Evolutionary conservation across 2,329 filamentous ascomycete species (phyloP), one percentile per base, ranked within the genome.

Genomic region (Alternaria ventricosa): DNA sequence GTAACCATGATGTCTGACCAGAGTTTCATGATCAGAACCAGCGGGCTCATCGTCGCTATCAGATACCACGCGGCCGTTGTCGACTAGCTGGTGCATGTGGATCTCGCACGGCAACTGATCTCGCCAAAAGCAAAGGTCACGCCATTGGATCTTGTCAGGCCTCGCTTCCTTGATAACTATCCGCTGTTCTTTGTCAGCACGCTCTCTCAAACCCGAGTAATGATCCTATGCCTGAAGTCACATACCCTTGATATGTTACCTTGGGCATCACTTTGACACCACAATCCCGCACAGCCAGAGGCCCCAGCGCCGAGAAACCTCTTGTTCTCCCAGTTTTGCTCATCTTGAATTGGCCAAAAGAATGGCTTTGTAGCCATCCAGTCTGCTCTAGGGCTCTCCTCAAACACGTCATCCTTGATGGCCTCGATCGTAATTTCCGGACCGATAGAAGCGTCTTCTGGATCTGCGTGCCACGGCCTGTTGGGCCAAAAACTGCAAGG

Each of bases 11-110:
- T 56, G 44, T 10, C 47, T 22, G 9, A 68, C 43, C 8, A 70
- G 23, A 25, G 51, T 66, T 9, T 45, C 28, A 20, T 55, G 10
- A n/a, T 36, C 33, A 36, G 33, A 36, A 36, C 20, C 10, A 11
- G 53, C 28, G 13, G 33, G 33, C 33, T 36, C 33, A 36, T 36
- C 33, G 4, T n/a, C 33, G 33, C 15, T 36, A 36, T 36, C 33
- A 10, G 33, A 36, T n/a, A 36, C 53, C 28, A 5, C 15, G 13
- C n/a, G 41, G 15, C 20, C 28, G 9, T 23, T 10, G 22, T 67
- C 65, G 11, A 70, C 22, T 5, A 65, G 28, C 22, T 59, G 45
- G 43, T 70, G 68, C 25, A 65, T 63, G 18, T 28, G 12, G 13
- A 69, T 64, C 44, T 68, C 65, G 20, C 51, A 47, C 13, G 65